phyloP scores from a whole-genome alignment of 371 early-diverging fungal species.

The Mortierella sp. region DNA sequence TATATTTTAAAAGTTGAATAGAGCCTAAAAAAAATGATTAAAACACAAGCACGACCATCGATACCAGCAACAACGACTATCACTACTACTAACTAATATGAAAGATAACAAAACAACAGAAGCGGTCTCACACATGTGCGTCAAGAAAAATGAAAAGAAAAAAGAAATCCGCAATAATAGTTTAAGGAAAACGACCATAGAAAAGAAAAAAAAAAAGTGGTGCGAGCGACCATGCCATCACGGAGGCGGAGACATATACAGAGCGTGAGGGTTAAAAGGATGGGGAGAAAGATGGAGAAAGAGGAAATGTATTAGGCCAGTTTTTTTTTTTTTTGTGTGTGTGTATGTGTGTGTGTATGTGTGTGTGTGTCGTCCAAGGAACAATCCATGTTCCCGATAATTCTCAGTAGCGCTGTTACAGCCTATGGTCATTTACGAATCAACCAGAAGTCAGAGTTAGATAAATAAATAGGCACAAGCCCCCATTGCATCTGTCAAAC shows the following conservation, averaged over 20 bases:
- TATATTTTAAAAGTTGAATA: not conserved
- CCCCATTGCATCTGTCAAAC: not conserved
- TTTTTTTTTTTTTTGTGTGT: not conserved
- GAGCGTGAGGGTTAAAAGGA: not conserved
- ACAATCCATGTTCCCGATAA: not conserved
- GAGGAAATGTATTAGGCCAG: not conserved
- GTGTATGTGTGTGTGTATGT: too few relatives aligned
- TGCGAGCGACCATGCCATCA: not conserved
- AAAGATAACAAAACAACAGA: not conserved
- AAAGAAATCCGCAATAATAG: not conserved
- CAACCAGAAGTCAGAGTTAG: not conserved
- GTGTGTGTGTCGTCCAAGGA: not conserved
- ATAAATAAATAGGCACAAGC: not conserved
- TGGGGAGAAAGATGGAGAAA: not conserved
- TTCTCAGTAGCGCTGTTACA: not conserved
- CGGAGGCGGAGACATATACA: constrained; percentile 8
- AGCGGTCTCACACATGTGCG: not conserved
- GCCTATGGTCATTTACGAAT: not conserved
- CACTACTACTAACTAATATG: not conserved
- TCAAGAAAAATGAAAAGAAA: not conserved
- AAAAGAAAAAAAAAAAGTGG: not conserved
- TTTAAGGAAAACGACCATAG: not conserved
- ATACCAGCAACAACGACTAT: not conserved
- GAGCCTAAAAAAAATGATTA: too few relatives aligned
- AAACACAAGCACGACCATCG: too few relatives aligned